Evolutionary conservation across 1,284 basidiomycete species (phyloP), one percentile per base, ranked within the genome.

Genomic region (Leccinum pallidistipes): DNA sequence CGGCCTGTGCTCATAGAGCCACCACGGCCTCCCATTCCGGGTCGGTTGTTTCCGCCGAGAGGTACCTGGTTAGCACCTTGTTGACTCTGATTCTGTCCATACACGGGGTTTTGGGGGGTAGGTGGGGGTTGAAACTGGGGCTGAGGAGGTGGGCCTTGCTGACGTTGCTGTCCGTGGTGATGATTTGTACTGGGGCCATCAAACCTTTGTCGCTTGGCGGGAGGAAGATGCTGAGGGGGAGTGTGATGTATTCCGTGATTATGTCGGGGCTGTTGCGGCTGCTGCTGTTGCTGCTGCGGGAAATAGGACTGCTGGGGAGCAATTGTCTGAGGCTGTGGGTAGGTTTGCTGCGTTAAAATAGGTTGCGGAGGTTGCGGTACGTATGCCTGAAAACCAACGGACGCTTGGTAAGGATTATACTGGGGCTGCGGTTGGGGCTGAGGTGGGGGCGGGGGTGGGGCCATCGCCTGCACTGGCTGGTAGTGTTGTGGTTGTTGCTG

Each of bases 161-260:
- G 77, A 56, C 77, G 69, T 60, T 79, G 76, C 59, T 78, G 78
- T 50, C 78, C 79, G 55, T 73, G 69, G 60, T 82, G 81, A 57
- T 79, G 80, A 66, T 77, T 80, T 60, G 79, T 77, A 63, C 77
- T 84, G 0, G 90, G 88, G 6, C 86, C 87, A 71, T 95, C 93
- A 69, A 94, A 94, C 18, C 92, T 84, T 64, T 88, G 92, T 57
- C 93, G 81, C 75, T 96, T 95, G 3, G 90, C 90, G 2, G 91
- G 90, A 14, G 89, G 89, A 8, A 87, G 79, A 67, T 90, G 86
- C 65, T 90, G 87, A 32, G 86, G 84, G 4, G 87, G 83, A 2
- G 82, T 76, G 63, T 90, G 87, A 66, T 86, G 88, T 10, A 83
- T 68, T 64, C 80, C 80, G 21, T 81, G 83, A 55, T 74, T 79